Evolutionary conservation across 164 flowering plant genomes (phyloP).

Genomic region (Tinospora cordifolia): DNA sequence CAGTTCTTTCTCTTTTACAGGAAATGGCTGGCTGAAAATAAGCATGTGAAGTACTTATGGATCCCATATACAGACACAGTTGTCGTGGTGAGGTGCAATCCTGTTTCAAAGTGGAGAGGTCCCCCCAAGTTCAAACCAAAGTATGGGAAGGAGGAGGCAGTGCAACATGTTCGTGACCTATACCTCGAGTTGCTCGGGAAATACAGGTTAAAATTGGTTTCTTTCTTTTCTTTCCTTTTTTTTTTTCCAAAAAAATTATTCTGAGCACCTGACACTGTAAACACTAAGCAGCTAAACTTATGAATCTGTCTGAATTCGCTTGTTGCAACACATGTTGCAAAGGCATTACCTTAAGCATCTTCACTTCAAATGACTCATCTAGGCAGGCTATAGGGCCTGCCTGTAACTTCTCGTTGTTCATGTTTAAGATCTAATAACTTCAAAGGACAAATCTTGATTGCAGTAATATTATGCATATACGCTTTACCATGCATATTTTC

Average conservation of each 20-base stretch:
- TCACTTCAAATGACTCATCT: too few species aligned
- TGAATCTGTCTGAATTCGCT: conserved; percentile 1
- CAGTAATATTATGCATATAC: too few species aligned
- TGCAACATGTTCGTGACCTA: conserved; percentile 75
- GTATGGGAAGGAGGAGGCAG: conserved; percentile 73
- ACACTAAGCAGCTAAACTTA: neutral
- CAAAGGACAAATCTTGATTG: too few species aligned
- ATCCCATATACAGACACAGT: conserved; percentile 92
- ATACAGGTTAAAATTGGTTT: conserved; percentile 45
- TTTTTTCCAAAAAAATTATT: too few species aligned
- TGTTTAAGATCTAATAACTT: too few species aligned
- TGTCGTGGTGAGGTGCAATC: conserved; percentile 92
- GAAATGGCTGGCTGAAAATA: conserved; percentile 81
- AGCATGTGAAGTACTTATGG: conserved; percentile 88
- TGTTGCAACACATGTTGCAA: neutral
- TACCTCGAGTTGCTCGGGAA: conserved; percentile 54
- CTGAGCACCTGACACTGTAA: neutral
- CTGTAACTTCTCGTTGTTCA: too few species aligned
- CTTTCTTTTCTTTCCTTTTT: too few species aligned
- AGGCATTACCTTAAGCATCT: too few species aligned
- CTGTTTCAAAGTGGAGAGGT: conserved; percentile 77
- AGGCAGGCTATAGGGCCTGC: too few species aligned
- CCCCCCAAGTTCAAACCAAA: conserved; percentile 79
- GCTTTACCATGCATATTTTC: too few species aligned
- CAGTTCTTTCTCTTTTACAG: conserved; percentile 31